Conservation (phyloP, 306 rosid genomes). For the Rosa chinensis region DNA sequence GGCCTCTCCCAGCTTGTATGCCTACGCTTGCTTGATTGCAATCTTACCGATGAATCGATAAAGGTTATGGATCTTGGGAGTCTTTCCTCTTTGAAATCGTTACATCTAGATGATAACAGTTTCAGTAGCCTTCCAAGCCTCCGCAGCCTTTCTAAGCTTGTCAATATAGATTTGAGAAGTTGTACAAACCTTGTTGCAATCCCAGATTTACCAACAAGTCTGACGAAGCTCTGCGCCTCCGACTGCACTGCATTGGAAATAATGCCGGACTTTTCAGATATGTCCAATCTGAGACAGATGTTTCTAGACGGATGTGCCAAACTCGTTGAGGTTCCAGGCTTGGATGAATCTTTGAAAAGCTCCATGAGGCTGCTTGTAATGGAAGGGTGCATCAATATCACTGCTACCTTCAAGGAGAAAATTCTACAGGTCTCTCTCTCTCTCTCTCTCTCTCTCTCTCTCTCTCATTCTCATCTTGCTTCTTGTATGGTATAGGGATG, state of each 20-base stretch:
- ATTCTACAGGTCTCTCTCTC: slow-evolving; percentile 22
- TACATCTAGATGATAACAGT: not conserved
- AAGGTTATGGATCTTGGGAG: slow-evolving; percentile 13
- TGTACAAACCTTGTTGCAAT: slow-evolving; percentile 3
- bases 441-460: slow-evolving; percentile 2
- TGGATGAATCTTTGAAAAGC: not conserved
- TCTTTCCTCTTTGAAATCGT: not conserved
- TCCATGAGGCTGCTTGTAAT: not conserved
- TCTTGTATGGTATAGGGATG: slow-evolving; percentile 13
- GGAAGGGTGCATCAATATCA: slow-evolving; percentile 16
- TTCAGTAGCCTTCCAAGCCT: slow-evolving; percentile 11
- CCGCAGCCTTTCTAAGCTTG: not conserved
- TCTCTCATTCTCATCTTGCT: not conserved
- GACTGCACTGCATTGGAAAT: slow-evolving; percentile 11
- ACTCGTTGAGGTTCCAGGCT: slow-evolving; percentile 6
- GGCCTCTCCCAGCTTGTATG: not conserved
- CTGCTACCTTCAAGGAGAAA: not conserved
- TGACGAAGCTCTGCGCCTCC: not conserved
- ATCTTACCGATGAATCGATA: not conserved
- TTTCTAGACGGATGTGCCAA: slow-evolving; percentile 1
- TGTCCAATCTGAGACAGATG: not conserved
- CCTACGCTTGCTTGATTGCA: not conserved
- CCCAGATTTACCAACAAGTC: slow-evolving; percentile 10
- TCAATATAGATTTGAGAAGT: not conserved
- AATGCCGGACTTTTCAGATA: not conserved